A percentile compares a stretch with the other conserved stretches of the same genome.
Conservation (phyloP, 352 stramenopile genomes). For the Phytophthora agathidicida region DNA sequence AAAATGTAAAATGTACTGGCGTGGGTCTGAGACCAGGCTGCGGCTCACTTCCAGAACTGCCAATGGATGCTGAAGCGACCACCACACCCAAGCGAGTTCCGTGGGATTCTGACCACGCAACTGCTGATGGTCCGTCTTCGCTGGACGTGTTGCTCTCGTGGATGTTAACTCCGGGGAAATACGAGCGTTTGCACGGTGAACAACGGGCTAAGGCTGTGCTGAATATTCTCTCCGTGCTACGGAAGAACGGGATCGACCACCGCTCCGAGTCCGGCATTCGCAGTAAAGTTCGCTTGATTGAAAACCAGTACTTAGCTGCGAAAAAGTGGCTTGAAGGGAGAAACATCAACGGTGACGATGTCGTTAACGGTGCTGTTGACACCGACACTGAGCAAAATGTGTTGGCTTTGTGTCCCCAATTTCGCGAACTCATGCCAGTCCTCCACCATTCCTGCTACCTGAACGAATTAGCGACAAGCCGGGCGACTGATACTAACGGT, state of each 20-base stretch:
- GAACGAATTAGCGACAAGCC: not conserved
- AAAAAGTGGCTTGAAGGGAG: conserved; percentile 17
- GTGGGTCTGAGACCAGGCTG: no score
- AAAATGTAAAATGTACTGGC: no score
- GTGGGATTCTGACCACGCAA: conserved; percentile 23
- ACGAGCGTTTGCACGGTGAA: conserved; percentile 23
- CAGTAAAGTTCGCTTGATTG: conserved; percentile 12
- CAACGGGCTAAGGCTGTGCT: conserved; percentile 1
- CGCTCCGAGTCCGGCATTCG: conserved; percentile 19
- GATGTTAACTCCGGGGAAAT: conserved; percentile 37
- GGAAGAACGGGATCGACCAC: conserved; percentile 14
- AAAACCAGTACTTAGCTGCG: conserved; percentile 25
- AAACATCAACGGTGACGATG: not conserved
- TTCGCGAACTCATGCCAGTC: conserved; percentile 19
- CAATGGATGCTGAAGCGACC: not conserved
- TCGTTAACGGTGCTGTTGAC: conserved; percentile 1
- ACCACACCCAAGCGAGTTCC: not conserved
- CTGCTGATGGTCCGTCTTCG: conserved; percentile 17
- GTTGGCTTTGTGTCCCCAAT: conserved; percentile 31
- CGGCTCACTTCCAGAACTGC: no score
- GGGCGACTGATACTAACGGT: not conserved
- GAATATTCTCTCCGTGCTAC: conserved; percentile 11
- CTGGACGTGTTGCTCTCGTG: conserved; percentile 42
- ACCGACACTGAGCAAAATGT: conserved; percentile 20
- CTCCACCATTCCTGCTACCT: conserved; percentile 8